Evolutionary conservation across 495 filamentous ascomycete species (phyloP).

Genomic region (Aspergillus sparsus): DNA sequence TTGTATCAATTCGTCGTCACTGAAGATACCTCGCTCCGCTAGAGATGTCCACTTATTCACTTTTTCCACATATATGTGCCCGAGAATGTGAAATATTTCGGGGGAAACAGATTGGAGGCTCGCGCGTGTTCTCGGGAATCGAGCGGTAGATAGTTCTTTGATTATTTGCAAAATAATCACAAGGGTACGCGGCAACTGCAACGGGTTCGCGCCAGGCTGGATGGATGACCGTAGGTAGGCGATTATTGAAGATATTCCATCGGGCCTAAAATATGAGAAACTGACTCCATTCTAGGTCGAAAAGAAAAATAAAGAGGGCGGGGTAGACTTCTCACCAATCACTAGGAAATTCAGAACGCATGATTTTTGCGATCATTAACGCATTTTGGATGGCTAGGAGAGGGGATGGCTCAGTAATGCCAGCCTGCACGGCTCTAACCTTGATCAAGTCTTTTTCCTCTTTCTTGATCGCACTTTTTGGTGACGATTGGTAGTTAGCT

Average conservation of each 20-base stretch:
- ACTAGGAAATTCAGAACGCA: slow-evolving; percentile 81
- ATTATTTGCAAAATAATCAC: slow-evolving; percentile 79
- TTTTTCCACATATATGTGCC: slow-evolving; percentile 72
- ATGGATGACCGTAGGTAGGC: slow-evolving; percentile 56
- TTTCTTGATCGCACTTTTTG: slow-evolving; percentile 63
- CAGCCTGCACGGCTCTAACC: slow-evolving; percentile 66
- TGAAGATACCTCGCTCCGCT: slow-evolving; percentile 54
- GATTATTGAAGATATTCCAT: slow-evolving; percentile 57
- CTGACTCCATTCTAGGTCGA: not conserved
- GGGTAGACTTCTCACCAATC: slow-evolving; percentile 61
- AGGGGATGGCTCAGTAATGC: slow-evolving; percentile 69
- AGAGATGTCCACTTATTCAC: slow-evolving; percentile 68
- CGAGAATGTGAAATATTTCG: slow-evolving; percentile 75
- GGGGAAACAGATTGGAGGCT: slow-evolving; percentile 75
- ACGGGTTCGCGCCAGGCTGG: slow-evolving; percentile 43
- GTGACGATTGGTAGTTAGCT: no score
- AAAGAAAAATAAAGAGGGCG: not conserved
- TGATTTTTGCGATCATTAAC: slow-evolving; percentile 81
- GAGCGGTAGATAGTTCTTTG: slow-evolving; percentile 83
- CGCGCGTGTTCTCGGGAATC: slow-evolving; percentile 66
- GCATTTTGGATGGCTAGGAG: slow-evolving; percentile 83
- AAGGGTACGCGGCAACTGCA: slow-evolving; percentile 69
- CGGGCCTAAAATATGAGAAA: slow-evolving; percentile 38
- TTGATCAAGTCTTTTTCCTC: slow-evolving; percentile 77
- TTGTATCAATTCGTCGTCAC: slow-evolving; percentile 59